Conservation (phyloP, 108 stramenopile genomes). For the Conticribra guillardii region DNA sequence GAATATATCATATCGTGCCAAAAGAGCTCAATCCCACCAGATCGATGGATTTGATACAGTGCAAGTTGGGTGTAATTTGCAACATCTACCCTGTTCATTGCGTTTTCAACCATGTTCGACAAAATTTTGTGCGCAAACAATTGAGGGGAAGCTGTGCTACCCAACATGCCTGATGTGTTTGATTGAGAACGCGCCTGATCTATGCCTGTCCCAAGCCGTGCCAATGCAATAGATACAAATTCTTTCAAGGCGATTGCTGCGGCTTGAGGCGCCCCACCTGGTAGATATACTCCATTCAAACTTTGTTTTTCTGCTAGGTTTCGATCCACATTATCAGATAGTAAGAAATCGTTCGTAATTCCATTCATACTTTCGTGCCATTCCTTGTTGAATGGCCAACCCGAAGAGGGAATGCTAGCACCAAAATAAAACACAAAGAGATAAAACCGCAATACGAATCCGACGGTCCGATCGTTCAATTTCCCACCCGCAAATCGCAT, state of each 20-base stretch:
- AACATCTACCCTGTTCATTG: slow-evolving; percentile 65
- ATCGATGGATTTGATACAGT: slow-evolving; percentile 80
- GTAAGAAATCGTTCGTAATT: slow-evolving; percentile 22
- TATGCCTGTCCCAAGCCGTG: slow-evolving; percentile 23
- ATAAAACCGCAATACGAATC: slow-evolving; percentile 80
- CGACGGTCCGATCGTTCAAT: slow-evolving; percentile 75
- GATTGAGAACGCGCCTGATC: slow-evolving; percentile 2
- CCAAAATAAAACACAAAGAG: slow-evolving; percentile 88
- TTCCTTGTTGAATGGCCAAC: slow-evolving; percentile 44
- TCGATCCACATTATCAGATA: slow-evolving; percentile 23
- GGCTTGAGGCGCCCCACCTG: slow-evolving; percentile 80
- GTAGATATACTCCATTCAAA: slow-evolving; percentile 41
- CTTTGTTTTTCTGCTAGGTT: slow-evolving; percentile 1
- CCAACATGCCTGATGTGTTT: neutral
- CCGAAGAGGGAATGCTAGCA: slow-evolving; percentile 61
- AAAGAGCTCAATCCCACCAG: slow-evolving; percentile 87
- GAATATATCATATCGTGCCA: slow-evolving; percentile 90
- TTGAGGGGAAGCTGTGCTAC: neutral
- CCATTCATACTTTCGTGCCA: slow-evolving; percentile 19
- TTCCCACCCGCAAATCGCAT: slow-evolving; percentile 68
- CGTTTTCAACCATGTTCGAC: slow-evolving; percentile 52
- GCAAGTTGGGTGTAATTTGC: slow-evolving; percentile 84
- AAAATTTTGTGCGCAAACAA: slow-evolving; percentile 25
- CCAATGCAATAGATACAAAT: slow-evolving; percentile 55
- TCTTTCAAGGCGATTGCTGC: slow-evolving; percentile 76